phyloP scores from a whole-genome alignment of 495 filamentous ascomycete species.

The Hapsidospora chrysogenum region DNA sequence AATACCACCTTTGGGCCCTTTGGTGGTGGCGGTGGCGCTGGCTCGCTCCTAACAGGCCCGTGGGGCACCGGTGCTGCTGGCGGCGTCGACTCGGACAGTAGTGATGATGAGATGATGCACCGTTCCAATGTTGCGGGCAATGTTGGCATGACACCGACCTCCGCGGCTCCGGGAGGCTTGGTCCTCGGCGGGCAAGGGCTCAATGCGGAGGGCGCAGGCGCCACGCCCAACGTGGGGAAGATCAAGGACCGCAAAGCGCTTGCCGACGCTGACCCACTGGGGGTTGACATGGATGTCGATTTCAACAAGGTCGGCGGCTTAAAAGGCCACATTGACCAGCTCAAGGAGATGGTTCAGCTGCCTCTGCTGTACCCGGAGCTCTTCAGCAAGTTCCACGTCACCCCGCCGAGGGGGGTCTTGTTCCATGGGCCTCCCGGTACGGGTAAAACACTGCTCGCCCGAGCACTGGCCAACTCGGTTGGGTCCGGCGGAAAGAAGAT shows the following conservation, averaged over 20 bases:
- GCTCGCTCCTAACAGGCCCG: constrained; percentile 60
- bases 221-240: constrained; percentile 76
- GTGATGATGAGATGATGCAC: constrained; percentile 70
- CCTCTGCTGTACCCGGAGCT: constrained; percentile 89
- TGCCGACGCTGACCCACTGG: constrained; percentile 86
- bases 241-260: constrained; percentile 60
- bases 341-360: constrained; percentile 95
- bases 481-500: constrained; percentile 69
- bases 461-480: constrained; percentile 74
- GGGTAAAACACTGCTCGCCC: constrained; percentile 79
- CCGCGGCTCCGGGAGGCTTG: constrained; percentile 37
- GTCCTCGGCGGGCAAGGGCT: constrained; percentile 42
- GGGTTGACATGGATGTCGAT: constrained; percentile 77
- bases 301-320: constrained; percentile 88
- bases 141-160: constrained; percentile 61
- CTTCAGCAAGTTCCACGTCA: constrained; percentile 81
- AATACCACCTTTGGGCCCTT: constrained; percentile 85
- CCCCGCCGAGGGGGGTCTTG: constrained; percentile 81
- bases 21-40: constrained; percentile 59
- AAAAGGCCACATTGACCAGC: constrained; percentile 79
- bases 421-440: constrained; percentile 97
- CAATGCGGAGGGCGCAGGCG: constrained; percentile 39
- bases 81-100: constrained; percentile 84
- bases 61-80: constrained; percentile 59
- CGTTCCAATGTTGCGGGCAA: constrained; percentile 41